Base-by-base conservation (phyloP, 2,329 filamentous ascomycete genomes). In the Cladosporium sp. region DNA sequence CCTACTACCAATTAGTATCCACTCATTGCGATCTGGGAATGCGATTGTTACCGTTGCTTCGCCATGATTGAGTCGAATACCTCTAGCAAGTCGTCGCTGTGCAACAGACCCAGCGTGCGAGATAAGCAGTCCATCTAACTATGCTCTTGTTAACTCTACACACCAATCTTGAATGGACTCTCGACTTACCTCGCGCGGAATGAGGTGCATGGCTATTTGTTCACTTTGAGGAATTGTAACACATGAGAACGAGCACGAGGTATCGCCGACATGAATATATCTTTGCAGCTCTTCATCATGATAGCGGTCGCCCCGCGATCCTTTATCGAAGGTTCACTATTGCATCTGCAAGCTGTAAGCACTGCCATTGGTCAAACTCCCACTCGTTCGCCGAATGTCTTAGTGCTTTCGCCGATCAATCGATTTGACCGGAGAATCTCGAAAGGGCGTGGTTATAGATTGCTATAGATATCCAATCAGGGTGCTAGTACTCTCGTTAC, bases 51-150 rank as follows among this genome's bases (percentile, higher is more conserved):
- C 34, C 56, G 56, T 58, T 68, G 94, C 92, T 82, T 98, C 94
- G 34, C 90, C 85, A 81, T 97, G 92, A 76, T 98, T 98, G 72
- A 98, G 82, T 76, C 89, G 90, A 63, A 97, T 88, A 58, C 94
- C 94, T 73, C 94, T 84, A 28, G 94, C 94, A 70, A 98, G 88
- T 67, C 94, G 88, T 69, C 89, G 86, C 82, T 98, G 94, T 63
- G 94, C 94, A 58, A 97, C 85, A 70, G 90, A 85, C 71, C 94
- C 94, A 67, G 96, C 83, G 79, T 97, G 92, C 63, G 93, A 91
- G 76, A 96, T 94, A 77, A 90, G 86, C 79, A 98, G 91, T 88
- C 97, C 98, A 84, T 98, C 94, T 75, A 98, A 85, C 94, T 97
- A 51, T 51, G 48, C 4, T 28, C 23, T 16, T 11, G 14, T 58